Base-by-base conservation (phyloP, 2,329 filamentous ascomycete species). In the Huntiella abstrusa region DNA sequence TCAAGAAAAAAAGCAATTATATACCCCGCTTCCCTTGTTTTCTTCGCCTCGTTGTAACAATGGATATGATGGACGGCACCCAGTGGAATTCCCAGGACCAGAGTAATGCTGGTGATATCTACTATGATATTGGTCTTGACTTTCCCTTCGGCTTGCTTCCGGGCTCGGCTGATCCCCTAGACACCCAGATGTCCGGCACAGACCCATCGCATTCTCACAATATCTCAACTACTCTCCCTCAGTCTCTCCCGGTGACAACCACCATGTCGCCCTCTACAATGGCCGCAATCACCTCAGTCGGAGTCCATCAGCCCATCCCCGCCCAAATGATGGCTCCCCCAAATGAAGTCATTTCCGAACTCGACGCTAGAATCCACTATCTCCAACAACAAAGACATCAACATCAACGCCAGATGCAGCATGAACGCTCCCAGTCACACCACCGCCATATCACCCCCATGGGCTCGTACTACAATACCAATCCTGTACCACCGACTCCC, bases 401-500 rank as follows among this genome's bases (percentile, higher is more conserved):
- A 52, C 72, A 77, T 55, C 71, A 73, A 53, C 66, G 69, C 46
- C 70, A 73, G 51, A 56, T 73, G 12, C 66, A 72, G 44, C 72
- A 78, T 55, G 72, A 77, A 51, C 69, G 67, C 40, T 65, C 61
- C 10, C 36, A 59, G 58, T 42, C 57, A 59, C 68, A 73, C 8
- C 53, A 52, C 4, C 35, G 38, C n/a, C 45, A 47, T 5, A 40
- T 37, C 15, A 33, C 45, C 13, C 15, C 33, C 11, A 49, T 49
- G 48, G 69, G 68, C 46, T 73, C 69, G 55, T 77, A 70, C 55
- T 58, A 64, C 6, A 69, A 61, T 47, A 69, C 72, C 49, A 70
- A 68, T 51, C 67, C 70, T 49, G 75, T 80, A 45, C 83, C 83
- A 4, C 82, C 82, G 2, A 91, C 83, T 11, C 83, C 83, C 0